Evolutionary conservation across 2,329 filamentous ascomycete species (phyloP), one percentile per base, ranked within the genome.

Genomic region (Apiospora sp.): DNA sequence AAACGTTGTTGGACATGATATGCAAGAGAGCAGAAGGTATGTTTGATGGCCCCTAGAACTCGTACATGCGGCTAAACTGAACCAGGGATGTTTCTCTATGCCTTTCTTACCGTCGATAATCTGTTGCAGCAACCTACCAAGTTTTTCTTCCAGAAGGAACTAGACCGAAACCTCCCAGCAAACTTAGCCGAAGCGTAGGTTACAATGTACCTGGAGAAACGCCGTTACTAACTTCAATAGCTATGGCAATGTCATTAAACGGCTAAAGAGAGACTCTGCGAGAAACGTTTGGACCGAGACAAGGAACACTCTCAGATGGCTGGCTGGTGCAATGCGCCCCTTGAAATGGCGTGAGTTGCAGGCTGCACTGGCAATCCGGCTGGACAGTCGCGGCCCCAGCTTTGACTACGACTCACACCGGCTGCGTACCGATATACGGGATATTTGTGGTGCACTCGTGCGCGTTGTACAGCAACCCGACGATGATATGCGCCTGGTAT

Each of bases 321-420:
- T 86, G 16, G 80, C 80, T 5, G 82, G 82, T 70, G 81, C 83
- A 1, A 82, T 81, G 67, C 78, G 85, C 0, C 79, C 83, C 0
- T 76, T 87, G 0, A 82, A 82, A 71, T 82, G 80, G 80, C 78
- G 84, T 70, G 84, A 86, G 72, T 79, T 86, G 8, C 79, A 85
- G 64, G 81, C 81, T 7, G 79, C 81, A 10, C 74, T 82, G 12
- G 77, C 81, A 2, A 78, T 84, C 1, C 64, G 71, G 16, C n/a
- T 68, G 5, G 46, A 74, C 19, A 77, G 37, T 6, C n/a, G 43
- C 2, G 54, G 49, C 7, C 69, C 75, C 1, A 71, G 69, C 4
- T 75, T 78, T 14, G 75, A 82, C 19, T 77, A 78, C 22, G 44
- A 76, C 12, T 68, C 71, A 1, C 67, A 67, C 0, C 73, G 68